phyloP scores from a whole-genome alignment of 805 yeast genomes.

The Saturnispora quitensis region DNA sequence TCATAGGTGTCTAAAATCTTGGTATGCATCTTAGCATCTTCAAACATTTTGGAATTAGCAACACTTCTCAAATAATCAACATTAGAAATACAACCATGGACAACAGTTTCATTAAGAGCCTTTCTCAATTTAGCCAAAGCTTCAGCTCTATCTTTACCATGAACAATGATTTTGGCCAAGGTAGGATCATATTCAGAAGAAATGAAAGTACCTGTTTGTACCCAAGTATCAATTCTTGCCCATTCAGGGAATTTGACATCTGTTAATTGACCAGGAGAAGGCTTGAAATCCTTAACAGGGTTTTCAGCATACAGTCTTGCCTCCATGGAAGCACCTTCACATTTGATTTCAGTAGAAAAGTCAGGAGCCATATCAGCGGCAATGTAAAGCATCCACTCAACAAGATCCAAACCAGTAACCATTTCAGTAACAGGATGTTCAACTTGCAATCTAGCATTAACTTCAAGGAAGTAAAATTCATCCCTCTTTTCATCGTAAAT shows the following conservation, averaged over 20 bases:
- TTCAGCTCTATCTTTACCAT: slow-evolving; percentile 81
- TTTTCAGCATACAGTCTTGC: slow-evolving; percentile 95
- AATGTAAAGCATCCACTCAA: slow-evolving; percentile 92
- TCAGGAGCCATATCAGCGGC: slow-evolving; percentile 88
- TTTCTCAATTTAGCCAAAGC: slow-evolving; percentile 67
- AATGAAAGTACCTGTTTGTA: slow-evolving; percentile 72
- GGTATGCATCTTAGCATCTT: slow-evolving; percentile 74
- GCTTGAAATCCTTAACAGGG: slow-evolving; percentile 90
- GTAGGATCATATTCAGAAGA: slow-evolving; percentile 96
- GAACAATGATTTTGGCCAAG: slow-evolving; percentile 90
- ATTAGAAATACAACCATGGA: slow-evolving; percentile 84
- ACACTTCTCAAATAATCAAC: slow-evolving; percentile 82
- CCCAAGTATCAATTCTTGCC: slow-evolving; percentile 97
- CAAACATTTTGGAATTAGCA: slow-evolving; percentile 78
- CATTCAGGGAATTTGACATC: slow-evolving; percentile 78
- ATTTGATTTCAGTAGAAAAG: slow-evolving; percentile 47
- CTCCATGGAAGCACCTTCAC: slow-evolving; percentile 90
- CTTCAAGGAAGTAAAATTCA: slow-evolving; percentile 91
- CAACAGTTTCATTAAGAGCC: slow-evolving; percentile 80
- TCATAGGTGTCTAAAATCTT: slow-evolving; percentile 76
- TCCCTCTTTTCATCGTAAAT: slow-evolving; percentile 81
- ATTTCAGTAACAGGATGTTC: slow-evolving; percentile 96
- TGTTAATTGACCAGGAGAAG: slow-evolving; percentile 91
- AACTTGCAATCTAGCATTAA: slow-evolving; percentile 92
- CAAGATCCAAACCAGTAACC: slow-evolving; percentile 91